These are phyloP conservation scores for Bruguiera sexangula DNA, from an alignment of 345 rosid species.

Conservation along the genomic window DNA sequence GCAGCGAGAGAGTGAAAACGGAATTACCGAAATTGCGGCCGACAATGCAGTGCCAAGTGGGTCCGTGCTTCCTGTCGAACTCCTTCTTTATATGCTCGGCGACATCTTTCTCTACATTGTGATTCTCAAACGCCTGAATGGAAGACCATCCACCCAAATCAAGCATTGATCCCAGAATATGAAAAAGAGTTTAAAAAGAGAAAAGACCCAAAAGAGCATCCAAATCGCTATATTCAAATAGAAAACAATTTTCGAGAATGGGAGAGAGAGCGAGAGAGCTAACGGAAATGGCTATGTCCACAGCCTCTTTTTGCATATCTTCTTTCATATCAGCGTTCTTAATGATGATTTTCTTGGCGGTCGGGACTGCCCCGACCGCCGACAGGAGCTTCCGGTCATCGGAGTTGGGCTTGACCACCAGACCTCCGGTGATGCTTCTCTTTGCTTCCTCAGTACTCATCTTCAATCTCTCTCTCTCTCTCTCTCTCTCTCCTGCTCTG, in stretches of 20 bases:
- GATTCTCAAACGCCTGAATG: constrained; percentile 73
- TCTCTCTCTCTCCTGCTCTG: neutral
- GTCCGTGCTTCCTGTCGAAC: constrained; percentile 88
- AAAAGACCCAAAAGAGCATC: constrained; percentile 9
- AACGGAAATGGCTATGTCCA: constrained; percentile 77
- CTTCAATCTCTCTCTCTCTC: neutral
- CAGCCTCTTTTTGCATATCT: constrained; percentile 86
- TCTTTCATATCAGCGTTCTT: constrained; percentile 99
- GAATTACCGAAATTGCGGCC: constrained; percentile 92
- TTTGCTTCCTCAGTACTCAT: constrained; percentile 53
- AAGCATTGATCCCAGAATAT: neutral
- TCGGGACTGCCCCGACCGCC: constrained; percentile 34
- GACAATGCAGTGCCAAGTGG: constrained; percentile 99
- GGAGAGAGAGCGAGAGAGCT: constrained; percentile 9
- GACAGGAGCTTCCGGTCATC: constrained; percentile 51
- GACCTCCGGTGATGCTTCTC: constrained; percentile 47
- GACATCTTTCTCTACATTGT: constrained; percentile 84
- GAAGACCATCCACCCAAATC: constrained; percentile 7
- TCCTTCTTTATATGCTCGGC: constrained; percentile 98
- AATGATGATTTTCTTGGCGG: constrained; percentile 54
- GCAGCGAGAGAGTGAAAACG: constrained; percentile 5
- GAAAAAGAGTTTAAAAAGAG: neutral
- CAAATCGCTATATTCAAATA: neutral
- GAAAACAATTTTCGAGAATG: neutral
- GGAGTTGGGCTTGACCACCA: constrained; percentile 37